phyloP scores from a whole-genome alignment of 495 filamentous ascomycete genomes.

The Talaromyces stipitatus region DNA sequence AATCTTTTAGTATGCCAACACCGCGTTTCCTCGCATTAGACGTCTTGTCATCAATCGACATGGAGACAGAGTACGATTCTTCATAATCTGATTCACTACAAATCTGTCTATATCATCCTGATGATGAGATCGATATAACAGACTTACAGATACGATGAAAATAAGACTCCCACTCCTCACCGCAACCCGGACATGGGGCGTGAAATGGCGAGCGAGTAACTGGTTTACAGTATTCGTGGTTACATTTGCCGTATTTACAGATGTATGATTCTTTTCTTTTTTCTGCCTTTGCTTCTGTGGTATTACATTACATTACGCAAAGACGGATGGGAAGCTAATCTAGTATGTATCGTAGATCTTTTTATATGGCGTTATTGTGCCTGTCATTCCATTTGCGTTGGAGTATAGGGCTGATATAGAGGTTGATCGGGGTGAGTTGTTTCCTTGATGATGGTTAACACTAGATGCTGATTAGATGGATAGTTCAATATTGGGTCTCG shows the following conservation, averaged over 20 bases:
- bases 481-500: constrained; percentile 10
- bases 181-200: background rate
- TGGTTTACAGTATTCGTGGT: constrained; percentile 7
- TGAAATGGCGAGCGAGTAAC: constrained; percentile 1
- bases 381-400: constrained; percentile 23
- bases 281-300: too few relatives aligned
- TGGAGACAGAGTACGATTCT: too few relatives aligned
- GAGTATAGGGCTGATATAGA: constrained; percentile 8
- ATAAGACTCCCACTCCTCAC: background rate
- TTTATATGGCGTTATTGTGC: constrained; percentile 24
- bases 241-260: constrained; percentile 5
- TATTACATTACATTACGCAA: background rate
- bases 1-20: background rate
- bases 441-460: background rate
- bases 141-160: background rate
- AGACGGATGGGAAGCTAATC: background rate
- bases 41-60: too few relatives aligned
- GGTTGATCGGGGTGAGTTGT: background rate
- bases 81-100: too few relatives aligned
- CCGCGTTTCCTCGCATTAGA: background rate
- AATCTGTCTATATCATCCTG: too few relatives aligned
- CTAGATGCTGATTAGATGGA: background rate
- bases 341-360: constrained; percentile 7
- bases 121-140: too few relatives aligned
- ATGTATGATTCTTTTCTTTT: background rate